Percentiles rank a stretch among this genome's conserved stretches.
Conservation (phyloP, 1,139 yeast genomes). For the Geotrichum macrosporum region DNA sequence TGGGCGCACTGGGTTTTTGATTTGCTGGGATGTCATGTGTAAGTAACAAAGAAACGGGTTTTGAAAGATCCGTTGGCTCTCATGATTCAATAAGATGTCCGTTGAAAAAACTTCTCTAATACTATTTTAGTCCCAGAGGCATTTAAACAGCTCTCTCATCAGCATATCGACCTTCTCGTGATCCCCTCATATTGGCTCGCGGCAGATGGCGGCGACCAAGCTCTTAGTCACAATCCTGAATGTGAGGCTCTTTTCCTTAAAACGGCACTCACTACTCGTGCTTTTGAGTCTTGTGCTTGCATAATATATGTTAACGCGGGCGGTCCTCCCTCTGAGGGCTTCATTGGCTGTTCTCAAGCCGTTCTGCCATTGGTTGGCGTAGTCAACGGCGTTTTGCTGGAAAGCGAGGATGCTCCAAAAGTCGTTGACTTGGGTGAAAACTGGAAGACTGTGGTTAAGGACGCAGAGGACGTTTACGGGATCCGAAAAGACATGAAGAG, state of each 20-base stretch:
- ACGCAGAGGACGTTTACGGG: constrained; percentile 24
- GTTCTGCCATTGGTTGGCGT: constrained; percentile 19
- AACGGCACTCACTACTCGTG: constrained; percentile 23
- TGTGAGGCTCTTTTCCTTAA: constrained; percentile 22
- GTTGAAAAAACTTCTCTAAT: too few relatives aligned
- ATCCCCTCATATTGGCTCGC: constrained; percentile 27
- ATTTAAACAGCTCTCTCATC: constrained; percentile 23
- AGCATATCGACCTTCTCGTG: constrained; percentile 23
- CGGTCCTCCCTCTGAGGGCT: constrained; percentile 18
- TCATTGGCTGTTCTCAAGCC: constrained; percentile 22
- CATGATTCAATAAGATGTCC: too few relatives aligned
- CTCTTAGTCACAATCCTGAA: constrained; percentile 20
- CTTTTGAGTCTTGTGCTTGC: constrained; percentile 24
- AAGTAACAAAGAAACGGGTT: not conserved
- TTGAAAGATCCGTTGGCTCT: too few relatives aligned
- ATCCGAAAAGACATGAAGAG: constrained; percentile 21
- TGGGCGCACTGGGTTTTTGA: constrained; percentile 24
- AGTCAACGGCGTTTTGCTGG: constrained; percentile 5
- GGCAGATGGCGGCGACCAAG: constrained; percentile 21
- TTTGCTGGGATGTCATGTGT: constrained; percentile 26
- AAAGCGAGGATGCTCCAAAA: constrained; percentile 1
- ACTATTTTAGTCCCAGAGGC: constrained; percentile 26
- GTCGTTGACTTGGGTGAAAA: constrained; percentile 21
- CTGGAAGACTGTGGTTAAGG: constrained; percentile 17
- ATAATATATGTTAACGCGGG: constrained; percentile 26